Evolutionary conservation across 805 yeast genomes (phyloP).

Genomic region (Spathaspora sp.): DNA sequence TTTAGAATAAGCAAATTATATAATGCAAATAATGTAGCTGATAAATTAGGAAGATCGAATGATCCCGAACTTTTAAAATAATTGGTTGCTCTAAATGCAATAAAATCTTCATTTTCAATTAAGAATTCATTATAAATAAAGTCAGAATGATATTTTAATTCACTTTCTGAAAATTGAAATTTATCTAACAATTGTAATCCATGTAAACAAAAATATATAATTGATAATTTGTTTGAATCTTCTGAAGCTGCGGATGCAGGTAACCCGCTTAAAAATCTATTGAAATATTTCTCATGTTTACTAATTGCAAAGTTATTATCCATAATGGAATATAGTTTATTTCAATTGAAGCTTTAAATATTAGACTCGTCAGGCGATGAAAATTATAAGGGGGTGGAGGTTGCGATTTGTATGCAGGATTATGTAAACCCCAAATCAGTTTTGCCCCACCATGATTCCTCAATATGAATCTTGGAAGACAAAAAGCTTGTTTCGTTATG

Average conservation of each 20-base stretch:
- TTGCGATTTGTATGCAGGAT: no score
- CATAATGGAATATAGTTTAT: constrained; percentile 1
- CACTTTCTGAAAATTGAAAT: constrained; percentile 22
- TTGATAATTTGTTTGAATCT: constrained; percentile 66
- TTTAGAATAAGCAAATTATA: constrained; percentile 50
- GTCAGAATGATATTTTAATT: constrained; percentile 16
- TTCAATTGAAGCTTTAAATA: neutral
- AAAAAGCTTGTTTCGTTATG: no score
- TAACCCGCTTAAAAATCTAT: constrained; percentile 48
- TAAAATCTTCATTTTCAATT: constrained; percentile 28
- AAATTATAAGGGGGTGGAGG: no score
- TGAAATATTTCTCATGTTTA: constrained; percentile 44
- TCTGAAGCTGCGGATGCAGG: constrained; percentile 57
- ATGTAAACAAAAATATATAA: constrained; percentile 66
- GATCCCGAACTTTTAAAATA: constrained; percentile 32
- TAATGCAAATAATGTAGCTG: constrained; percentile 77
- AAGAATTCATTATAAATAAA: constrained; percentile 45
- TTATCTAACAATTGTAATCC: constrained; percentile 51
- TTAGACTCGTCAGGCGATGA: neutral
- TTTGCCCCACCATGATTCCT: no score
- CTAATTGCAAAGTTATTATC: constrained; percentile 12
- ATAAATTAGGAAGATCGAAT: constrained; percentile 62
- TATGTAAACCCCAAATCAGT: no score
- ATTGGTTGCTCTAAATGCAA: constrained; percentile 56
- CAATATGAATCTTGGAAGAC: no score